phyloP scores from a whole-genome alignment of 2,329 filamentous ascomycete species.

The Cercospora sesami region DNA sequence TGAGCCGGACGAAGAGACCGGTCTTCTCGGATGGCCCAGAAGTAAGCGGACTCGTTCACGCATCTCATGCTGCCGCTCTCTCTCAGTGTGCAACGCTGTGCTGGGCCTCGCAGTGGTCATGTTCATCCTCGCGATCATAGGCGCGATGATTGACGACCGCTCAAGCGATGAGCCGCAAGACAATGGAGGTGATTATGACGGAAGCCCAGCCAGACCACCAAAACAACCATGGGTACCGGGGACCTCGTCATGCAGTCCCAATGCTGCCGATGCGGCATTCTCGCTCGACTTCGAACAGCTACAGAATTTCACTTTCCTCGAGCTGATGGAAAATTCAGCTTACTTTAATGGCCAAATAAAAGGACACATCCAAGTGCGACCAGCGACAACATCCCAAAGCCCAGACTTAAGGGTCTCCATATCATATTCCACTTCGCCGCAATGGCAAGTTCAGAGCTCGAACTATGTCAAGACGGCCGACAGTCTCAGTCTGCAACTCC shows the following conservation, averaged over 20 bases:
- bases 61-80: conserved; percentile 8
- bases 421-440: conserved; percentile 41
- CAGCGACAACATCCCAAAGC: conserved; percentile 39
- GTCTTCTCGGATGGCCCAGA: conserved; percentile 14
- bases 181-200: neutral
- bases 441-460: conserved; percentile 37
- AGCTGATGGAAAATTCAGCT: conserved; percentile 30
- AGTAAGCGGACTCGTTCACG: neutral
- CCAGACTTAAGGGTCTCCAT: conserved; percentile 41
- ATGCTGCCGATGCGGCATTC: conserved; percentile 13
- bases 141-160: neutral
- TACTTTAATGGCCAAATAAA: conserved; percentile 33
- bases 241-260: conserved; percentile 19
- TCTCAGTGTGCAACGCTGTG: conserved; percentile 21
- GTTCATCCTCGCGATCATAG: neutral
- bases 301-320: conserved; percentile 32
- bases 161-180: neutral
- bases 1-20: conserved; percentile 27
- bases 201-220: conserved; percentile 1
- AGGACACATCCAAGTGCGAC: conserved; percentile 44
- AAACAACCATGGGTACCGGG: conserved; percentile 1
- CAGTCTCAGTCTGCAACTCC: conserved; percentile 26
- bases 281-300: conserved; percentile 21
- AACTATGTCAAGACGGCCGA: conserved; percentile 31
- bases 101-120: conserved; percentile 17